Base-by-base conservation (phyloP, 495 filamentous ascomycete species). In the Cetradonia linearis region DNA sequence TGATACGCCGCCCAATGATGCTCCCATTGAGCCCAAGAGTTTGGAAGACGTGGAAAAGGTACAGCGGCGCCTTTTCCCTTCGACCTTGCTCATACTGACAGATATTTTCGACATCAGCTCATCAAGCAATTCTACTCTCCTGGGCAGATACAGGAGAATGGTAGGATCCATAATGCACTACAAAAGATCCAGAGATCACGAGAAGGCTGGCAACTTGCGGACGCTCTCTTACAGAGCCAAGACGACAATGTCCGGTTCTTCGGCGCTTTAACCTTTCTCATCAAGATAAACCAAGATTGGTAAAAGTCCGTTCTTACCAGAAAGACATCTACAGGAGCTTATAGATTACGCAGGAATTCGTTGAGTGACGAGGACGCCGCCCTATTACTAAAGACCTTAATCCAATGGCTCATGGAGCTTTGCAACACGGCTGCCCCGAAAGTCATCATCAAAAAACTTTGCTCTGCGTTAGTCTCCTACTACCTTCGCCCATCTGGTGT, bases 211-310 rank as follows among this genome's bases (percentile, higher is more conserved):
- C 78, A 86, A 58, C 76, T 97, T 18, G 91, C 89, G 10, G 81
- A 91, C 66, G 79, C 78, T 20, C 77, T 97, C 14, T 73, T 95
- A 23, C 68, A 73, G 34, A 82, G 78, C 62, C 73, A 78, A 3
- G 81, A 84, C 65, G 78, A 85, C 33, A 82, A 90, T 55, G 82
- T 91, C 66, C 83, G 86, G 44, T 98, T 96, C 75, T 96, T 91
- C 70, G 93, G 87, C n/a, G 93, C 92, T 34, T 77, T 95, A 62
- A 96, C 91, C 0, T 89, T 95, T 66, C 93, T 86, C 18, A 85
- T 96, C 52, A 96, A 96, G 73, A 77, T 96, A 54, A 96, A 96
- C 64, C 79, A 81, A 37, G 87, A 92, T 68, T 87, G 81, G 88
- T 88, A 73, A 55, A 72, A 65, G 11, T 34, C 53, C 2, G 30